phyloP scores from a whole-genome alignment of 1,284 basidiomycete genomes.

The Melanopsichium pennsylvanicum region DNA sequence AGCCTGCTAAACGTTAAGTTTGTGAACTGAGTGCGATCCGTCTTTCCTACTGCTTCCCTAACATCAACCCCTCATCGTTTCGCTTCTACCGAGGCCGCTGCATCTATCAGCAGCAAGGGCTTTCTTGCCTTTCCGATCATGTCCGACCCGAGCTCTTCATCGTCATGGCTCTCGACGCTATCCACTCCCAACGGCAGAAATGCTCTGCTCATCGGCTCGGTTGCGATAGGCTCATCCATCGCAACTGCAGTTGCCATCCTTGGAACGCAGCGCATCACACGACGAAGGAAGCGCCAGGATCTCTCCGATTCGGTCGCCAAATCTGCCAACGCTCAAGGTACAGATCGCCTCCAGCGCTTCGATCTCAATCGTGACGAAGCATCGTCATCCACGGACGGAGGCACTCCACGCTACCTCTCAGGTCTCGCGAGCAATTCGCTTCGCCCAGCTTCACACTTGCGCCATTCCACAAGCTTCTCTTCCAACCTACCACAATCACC shows the following conservation, averaged over 20 bases:
- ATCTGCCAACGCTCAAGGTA: conserved; percentile 25
- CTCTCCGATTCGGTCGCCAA: conserved; percentile 40
- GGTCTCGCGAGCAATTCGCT: conserved; percentile 31
- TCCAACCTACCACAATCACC: conserved; percentile 20
- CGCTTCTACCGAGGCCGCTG: too few species aligned
- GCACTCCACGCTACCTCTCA: conserved; percentile 52
- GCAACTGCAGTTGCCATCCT: conserved; percentile 49
- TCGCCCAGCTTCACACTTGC: conserved; percentile 26
- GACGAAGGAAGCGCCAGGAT: conserved; percentile 41
- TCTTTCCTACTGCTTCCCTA: too few species aligned
- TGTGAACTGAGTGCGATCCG: too few species aligned
- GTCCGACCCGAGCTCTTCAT: conserved; percentile 29
- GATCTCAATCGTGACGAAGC: conserved; percentile 32
- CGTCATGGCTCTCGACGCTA: conserved; percentile 32
- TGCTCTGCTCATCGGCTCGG: conserved; percentile 41
- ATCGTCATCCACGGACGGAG: conserved; percentile 38
- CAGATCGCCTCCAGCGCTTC: conserved; percentile 37
- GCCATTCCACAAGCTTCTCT: conserved; percentile 36
- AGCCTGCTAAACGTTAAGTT: too few species aligned
- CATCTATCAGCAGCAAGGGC: too few species aligned
- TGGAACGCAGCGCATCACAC: conserved; percentile 42
- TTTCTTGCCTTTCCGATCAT: too few species aligned
- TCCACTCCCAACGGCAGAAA: conserved; percentile 24
- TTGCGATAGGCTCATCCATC: conserved; percentile 56
- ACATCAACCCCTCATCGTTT: too few species aligned